Conservation (phyloP, 2,329 filamentous ascomycete species). For the Talaromyces sp. region DNA sequence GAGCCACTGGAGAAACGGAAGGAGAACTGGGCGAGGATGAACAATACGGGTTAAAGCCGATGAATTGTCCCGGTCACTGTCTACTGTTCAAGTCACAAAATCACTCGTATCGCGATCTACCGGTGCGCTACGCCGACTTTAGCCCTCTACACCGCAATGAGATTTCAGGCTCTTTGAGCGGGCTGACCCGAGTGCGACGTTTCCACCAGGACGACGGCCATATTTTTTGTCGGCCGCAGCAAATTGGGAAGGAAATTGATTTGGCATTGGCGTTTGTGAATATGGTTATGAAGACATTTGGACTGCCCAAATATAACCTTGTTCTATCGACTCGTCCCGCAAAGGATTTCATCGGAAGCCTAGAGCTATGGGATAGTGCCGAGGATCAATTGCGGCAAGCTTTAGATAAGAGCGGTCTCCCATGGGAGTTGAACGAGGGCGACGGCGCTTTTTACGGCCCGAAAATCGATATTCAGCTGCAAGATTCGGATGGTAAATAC, state of each 20-base stretch:
- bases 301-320: constrained; percentile 68
- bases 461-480: constrained; percentile 83
- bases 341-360: constrained; percentile 71
- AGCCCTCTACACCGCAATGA: constrained; percentile 84
- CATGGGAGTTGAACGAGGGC: constrained; percentile 72
- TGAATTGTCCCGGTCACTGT: constrained; percentile 91
- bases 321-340: constrained; percentile 73
- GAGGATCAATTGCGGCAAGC: constrained; percentile 64
- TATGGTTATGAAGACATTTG: constrained; percentile 66
- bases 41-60: constrained; percentile 81
- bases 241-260: constrained; percentile 71
- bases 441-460: constrained; percentile 90
- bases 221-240: constrained; percentile 77
- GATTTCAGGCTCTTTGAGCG: constrained; percentile 73
- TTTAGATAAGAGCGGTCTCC: constrained; percentile 59
- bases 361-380: constrained; percentile 65
- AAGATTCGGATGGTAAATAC: constrained; percentile 76
- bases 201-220: constrained; percentile 92
- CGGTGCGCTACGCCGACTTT: constrained; percentile 82
- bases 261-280: constrained; percentile 71
- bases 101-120: constrained; percentile 74
- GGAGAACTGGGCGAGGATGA: constrained; percentile 57
- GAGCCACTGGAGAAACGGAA: constrained; percentile 43
- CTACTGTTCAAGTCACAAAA: constrained; percentile 72
- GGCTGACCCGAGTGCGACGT: constrained; percentile 75